Evolutionary conservation across 768 basidiomycete genomes (phyloP), one percentile per base, ranked within the genome.

Genomic region (Daedaleopsis nitida): DNA sequence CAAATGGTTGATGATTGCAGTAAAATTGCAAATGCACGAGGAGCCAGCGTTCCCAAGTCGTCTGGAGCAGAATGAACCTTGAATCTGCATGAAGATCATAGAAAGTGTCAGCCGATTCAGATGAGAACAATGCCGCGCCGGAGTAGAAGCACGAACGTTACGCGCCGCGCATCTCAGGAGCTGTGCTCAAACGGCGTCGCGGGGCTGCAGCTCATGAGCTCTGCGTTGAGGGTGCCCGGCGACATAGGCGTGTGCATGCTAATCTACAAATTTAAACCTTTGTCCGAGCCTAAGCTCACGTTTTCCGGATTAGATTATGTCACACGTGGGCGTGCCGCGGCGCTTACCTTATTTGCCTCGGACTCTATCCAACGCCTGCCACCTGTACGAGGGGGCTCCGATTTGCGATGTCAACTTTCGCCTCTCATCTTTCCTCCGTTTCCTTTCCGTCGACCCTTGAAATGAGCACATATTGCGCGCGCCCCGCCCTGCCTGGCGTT

Each of bases 31-130:
- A 7, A 32, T 32, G 27, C 27, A 32, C 27, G 27, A 32, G 27
- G 27, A 32, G 4, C 27, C 27, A 32, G 27, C 27, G 27, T 32
- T 32, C 27, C 27, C 4, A 7, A 32, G 4, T 32, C 27, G 27
- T 32, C 27, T 47, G 56, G 24, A 42, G 42, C 54, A 48, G 60
- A 49, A 45, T 43, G 49, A 34, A 35, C 50, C 37, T 32, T 32
- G 27, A 7, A 3, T 7, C 27, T 32, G 27, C 27, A 7, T 7
- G 27, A 7, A 24, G 13, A 47, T 47, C 45, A 24, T 17, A 24
- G 47, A 24, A 21, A 49, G 24, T 49, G 47, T 49, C 47, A 49
- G 47, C 47, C 12, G 23, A 49, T 24, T 21, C 23, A n/a, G 23
- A 9, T 13, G 14, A 21, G 23, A 23, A 14, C 47, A 21, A 6